Percentiles rank a stretch among this genome's conserved stretches.
Conservation (phyloP, 495 filamentous ascomycete genomes). For the Schizothecium vesticola region DNA sequence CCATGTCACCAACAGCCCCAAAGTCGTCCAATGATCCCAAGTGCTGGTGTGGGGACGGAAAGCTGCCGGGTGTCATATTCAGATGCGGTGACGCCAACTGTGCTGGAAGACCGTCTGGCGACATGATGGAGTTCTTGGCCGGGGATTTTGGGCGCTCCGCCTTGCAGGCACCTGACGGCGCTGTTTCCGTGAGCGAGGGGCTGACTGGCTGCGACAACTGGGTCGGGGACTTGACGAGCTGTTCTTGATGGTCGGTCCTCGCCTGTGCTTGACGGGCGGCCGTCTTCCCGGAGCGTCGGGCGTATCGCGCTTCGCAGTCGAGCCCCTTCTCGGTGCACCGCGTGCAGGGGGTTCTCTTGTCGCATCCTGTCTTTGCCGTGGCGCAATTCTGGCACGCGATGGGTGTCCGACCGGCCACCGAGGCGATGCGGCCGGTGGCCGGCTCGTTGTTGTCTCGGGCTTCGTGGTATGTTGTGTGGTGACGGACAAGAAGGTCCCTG, state of each 20-base stretch:
- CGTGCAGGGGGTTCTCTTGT: constrained; percentile 58
- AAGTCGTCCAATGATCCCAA: constrained; percentile 34
- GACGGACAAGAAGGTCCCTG: constrained; percentile 57
- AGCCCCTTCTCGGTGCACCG: constrained; percentile 55
- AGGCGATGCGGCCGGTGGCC: constrained; percentile 32
- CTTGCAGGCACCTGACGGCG: constrained; percentile 18
- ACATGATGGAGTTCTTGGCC: constrained; percentile 22
- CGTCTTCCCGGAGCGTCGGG: constrained; percentile 50
- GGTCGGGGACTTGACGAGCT: constrained; percentile 16
- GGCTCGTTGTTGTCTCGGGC: constrained; percentile 38
- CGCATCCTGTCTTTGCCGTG: constrained; percentile 61
- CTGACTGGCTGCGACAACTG: constrained; percentile 24
- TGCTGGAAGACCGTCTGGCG: constrained; percentile 17
- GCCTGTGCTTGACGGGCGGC: constrained; percentile 36
- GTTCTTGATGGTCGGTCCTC: constrained; percentile 18
- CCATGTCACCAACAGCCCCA: constrained; percentile 21
- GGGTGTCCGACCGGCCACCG: constrained; percentile 35
- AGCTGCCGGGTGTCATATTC: constrained; percentile 28
- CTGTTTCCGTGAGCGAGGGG: constrained; percentile 37
- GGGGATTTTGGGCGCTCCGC: constrained; percentile 21
- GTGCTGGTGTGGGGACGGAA: constrained; percentile 31
- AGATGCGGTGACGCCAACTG: constrained; percentile 10
- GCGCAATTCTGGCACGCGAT: constrained; percentile 58
- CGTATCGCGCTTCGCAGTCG: constrained; percentile 49
- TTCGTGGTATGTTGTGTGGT: constrained; percentile 50